Percentiles rank a stretch among this genome's conserved stretches.
Conservation (phyloP, 1,284 basidiomycete genomes). For the Cerrena zonata region DNA sequence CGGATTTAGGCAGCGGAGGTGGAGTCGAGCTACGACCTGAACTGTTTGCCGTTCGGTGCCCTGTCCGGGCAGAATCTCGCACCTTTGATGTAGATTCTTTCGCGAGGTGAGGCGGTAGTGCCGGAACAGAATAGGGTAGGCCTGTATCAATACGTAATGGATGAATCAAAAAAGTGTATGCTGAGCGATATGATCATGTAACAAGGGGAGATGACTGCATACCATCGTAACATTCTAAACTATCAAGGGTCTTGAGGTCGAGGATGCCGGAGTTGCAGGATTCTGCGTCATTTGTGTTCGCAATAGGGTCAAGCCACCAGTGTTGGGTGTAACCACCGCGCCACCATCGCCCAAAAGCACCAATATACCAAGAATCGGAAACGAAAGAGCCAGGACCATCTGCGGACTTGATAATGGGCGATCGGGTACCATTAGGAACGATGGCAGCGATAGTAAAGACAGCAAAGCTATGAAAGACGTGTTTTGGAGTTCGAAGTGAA, state of each 20-base stretch:
- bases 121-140: slow-evolving; percentile 36
- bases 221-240: slow-evolving; percentile 59
- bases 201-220: slow-evolving; percentile 3
- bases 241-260: slow-evolving; percentile 64
- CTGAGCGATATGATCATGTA: neutral
- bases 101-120: slow-evolving; percentile 14
- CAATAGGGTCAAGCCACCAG: slow-evolving; percentile 63
- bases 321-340: slow-evolving; percentile 65
- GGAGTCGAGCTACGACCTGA: slow-evolving; percentile 59
- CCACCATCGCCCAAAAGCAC: slow-evolving; percentile 86
- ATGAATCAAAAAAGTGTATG: neutral
- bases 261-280: slow-evolving; percentile 69
- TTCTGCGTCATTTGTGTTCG: slow-evolving; percentile 63
- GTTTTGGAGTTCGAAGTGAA: slow-evolving; percentile 88
- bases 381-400: slow-evolving; percentile 44
- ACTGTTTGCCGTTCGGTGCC: slow-evolving; percentile 30
- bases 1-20: slow-evolving; percentile 77
- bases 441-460: slow-evolving; percentile 82
- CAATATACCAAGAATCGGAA: slow-evolving; percentile 79
- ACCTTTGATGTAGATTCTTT: slow-evolving; percentile 46
- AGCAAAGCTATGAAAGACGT: slow-evolving; percentile 78
- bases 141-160: slow-evolving; percentile 29
- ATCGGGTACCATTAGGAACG: slow-evolving; percentile 39
- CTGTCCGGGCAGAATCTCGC: slow-evolving; percentile 53
- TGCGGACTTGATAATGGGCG: slow-evolving; percentile 24